Percentiles rank a stretch among this genome's conserved stretches.
Evolutionary conservation across 1,139 yeast species (phyloP).

Genomic region (Magnusiomyces suaveolens): DNA sequence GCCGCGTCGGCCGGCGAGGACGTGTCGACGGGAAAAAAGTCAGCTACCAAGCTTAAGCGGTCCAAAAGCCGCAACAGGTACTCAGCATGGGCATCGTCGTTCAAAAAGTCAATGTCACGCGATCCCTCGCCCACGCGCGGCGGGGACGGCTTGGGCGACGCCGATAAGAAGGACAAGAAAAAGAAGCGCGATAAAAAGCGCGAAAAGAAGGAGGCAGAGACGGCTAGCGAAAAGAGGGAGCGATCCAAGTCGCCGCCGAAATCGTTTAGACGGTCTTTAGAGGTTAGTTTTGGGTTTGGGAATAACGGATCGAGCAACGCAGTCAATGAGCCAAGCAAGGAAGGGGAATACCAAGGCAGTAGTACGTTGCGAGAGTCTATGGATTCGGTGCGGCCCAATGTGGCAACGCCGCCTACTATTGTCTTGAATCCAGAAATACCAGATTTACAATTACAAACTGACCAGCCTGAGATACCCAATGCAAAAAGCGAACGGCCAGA

Average conservation of each 20-base stretch:
- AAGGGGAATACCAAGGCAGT: too few species aligned
- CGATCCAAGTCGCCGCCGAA: background rate
- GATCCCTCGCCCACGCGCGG: background rate
- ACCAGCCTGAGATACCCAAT: too few species aligned
- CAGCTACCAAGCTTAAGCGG: background rate
- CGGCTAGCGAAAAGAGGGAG: background rate
- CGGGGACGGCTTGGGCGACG: background rate
- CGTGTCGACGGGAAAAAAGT: background rate
- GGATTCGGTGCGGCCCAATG: too few species aligned
- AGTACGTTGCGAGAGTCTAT: too few species aligned
- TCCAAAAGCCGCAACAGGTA: background rate
- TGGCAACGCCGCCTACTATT: too few species aligned
- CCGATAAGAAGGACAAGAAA: background rate
- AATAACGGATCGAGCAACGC: background rate
- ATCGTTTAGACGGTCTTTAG: background rate
- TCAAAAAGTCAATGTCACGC: background rate
- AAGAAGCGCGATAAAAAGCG: background rate
- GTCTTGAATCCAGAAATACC: too few species aligned
- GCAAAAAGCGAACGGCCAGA: background rate
- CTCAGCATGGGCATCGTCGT: background rate
- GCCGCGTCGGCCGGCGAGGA: background rate
- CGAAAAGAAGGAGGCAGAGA: too few species aligned
- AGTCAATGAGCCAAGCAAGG: too few species aligned
- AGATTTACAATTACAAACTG: background rate
- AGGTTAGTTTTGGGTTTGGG: background rate